phyloP scores from a whole-genome alignment of 2,329 filamentous ascomycete genomes.

The Fusarium siculi region DNA sequence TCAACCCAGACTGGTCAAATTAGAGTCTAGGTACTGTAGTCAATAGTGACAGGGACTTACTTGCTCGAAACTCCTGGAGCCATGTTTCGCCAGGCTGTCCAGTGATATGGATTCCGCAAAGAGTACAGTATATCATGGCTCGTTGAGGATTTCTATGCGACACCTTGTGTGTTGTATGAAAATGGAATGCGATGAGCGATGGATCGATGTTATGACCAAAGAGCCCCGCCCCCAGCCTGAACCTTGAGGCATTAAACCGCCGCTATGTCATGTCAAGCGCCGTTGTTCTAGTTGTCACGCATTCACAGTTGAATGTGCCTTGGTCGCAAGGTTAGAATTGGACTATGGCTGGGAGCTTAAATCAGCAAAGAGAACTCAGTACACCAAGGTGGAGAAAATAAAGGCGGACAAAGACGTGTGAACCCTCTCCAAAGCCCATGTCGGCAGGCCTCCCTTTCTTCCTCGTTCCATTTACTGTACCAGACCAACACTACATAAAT shows the following conservation, averaged over 20 bases:
- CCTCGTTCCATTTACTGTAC: too few species aligned
- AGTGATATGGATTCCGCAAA: not conserved
- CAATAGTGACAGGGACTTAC: not conserved
- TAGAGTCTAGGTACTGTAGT: not conserved
- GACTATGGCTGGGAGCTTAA: too few species aligned
- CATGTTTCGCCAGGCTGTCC: not conserved
- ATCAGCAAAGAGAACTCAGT: too few species aligned
- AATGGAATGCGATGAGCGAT: not conserved
- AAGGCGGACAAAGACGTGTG: not conserved
- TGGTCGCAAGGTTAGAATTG: not conserved
- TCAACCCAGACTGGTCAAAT: not conserved
- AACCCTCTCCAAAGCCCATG: not conserved
- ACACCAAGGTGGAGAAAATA: not conserved
- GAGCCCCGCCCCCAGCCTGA: not conserved
- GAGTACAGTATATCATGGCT: not conserved
- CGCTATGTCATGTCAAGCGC: too few species aligned
- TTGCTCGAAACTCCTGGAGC: not conserved
- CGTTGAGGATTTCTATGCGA: too few species aligned
- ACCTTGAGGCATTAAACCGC: too few species aligned
- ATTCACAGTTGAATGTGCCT: not conserved
- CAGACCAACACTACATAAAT: not conserved
- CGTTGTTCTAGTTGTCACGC: not conserved
- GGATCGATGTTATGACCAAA: not conserved
- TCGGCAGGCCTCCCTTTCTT: not conserved
- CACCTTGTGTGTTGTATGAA: not conserved